These are phyloP conservation scores for Agrocybe pediades DNA, from an alignment of 768 basidiomycete species.

Conservation along the genomic window DNA sequence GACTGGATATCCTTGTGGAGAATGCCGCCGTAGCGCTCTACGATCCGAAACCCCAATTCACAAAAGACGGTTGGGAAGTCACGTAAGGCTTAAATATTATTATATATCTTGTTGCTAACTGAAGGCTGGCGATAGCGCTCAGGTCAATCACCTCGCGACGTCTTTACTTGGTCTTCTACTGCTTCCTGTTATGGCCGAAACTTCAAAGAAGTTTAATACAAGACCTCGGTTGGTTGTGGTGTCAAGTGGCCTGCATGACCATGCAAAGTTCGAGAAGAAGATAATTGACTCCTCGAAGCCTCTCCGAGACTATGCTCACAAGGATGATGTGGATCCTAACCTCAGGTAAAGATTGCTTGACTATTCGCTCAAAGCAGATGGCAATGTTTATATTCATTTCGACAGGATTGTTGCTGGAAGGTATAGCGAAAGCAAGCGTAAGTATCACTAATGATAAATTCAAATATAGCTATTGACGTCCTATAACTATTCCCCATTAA, in stretches of 20 bases:
- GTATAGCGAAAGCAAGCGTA: not conserved
- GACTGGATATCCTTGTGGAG: constrained; percentile 45
- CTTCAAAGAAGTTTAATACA: constrained; percentile 31
- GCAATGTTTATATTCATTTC: not conserved
- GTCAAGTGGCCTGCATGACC: constrained; percentile 43
- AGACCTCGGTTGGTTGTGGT: constrained; percentile 42
- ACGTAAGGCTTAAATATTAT: too few relatives aligned
- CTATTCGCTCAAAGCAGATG: not conserved
- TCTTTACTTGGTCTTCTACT: constrained; percentile 42
- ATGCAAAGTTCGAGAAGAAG: constrained; percentile 21
- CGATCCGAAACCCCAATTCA: constrained; percentile 18
- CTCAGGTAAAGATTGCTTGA: constrained; percentile 13
- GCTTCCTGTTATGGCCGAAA: constrained; percentile 42
- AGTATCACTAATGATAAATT: not conserved
- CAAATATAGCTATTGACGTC: not conserved
- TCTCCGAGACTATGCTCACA: constrained; percentile 30
- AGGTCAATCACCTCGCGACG: constrained; percentile 47
- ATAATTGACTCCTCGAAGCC: constrained; percentile 30
- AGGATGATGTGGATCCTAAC: constrained; percentile 27
- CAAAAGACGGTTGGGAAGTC: constrained; percentile 48
- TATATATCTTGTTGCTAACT: too few relatives aligned
- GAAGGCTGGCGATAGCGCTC: too few relatives aligned
- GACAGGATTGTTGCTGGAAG: too few relatives aligned
- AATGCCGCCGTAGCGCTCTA: constrained; percentile 37
- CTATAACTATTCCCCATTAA: constrained; percentile 19